Evolutionary conservation across 1,139 yeast species (phyloP).

Genomic region (Pichia cactophila): DNA sequence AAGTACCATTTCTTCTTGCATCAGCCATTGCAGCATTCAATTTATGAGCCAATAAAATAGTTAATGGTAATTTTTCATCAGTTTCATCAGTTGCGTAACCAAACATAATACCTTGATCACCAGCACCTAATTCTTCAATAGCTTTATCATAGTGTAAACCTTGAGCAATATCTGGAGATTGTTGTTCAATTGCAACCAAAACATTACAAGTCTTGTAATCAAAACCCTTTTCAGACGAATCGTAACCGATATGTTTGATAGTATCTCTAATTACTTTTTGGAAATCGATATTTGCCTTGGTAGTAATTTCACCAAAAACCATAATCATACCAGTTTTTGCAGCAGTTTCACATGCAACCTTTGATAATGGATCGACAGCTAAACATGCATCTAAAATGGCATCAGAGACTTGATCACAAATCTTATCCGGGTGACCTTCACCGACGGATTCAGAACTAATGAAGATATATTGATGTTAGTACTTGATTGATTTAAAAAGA

Average conservation of each 20-base stretch:
- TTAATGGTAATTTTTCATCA: constrained; percentile 93
- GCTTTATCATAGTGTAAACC: constrained; percentile 98
- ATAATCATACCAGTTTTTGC: constrained; percentile 98
- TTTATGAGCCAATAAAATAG: constrained; percentile 89
- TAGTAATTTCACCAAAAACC: constrained; percentile 99
- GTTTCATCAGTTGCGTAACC: constrained; percentile 99
- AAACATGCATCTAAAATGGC: constrained; percentile 98
- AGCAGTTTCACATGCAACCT: constrained; percentile 99
- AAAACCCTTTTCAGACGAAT: constrained; percentile 91
- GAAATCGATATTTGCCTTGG: constrained; percentile 90
- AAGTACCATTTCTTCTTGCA: constrained; percentile 93
- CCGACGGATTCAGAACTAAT: constrained; percentile 95
- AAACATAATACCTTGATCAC: constrained; percentile 99
- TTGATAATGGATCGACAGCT: constrained; percentile 90
- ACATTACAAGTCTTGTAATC: constrained; percentile 99
- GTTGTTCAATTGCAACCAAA: constrained; percentile 98
- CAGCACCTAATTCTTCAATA: constrained; percentile 97
- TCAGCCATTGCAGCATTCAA: constrained; percentile 94
- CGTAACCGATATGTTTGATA: constrained; percentile 97
- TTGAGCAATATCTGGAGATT: constrained; percentile 98
- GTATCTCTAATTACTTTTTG: constrained; percentile 97
- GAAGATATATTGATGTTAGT: background rate
- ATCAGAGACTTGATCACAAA: constrained; percentile 98
- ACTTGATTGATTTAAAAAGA: background rate
- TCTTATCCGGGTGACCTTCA: constrained; percentile 99